Conservation (phyloP, 306 rosid genomes). For the Sindora glabra region DNA sequence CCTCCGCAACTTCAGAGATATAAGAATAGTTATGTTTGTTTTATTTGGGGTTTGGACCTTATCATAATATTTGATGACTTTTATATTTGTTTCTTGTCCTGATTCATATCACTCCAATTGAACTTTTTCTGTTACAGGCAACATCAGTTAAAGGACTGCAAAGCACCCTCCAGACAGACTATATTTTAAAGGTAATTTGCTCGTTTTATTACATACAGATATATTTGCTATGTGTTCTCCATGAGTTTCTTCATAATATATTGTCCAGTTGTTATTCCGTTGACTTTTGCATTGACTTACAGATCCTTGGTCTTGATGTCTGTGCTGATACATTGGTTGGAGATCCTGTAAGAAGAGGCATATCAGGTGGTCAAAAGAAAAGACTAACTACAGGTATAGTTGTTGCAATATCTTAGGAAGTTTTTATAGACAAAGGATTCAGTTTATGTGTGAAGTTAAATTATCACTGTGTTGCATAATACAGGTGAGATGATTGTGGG, state of each 20-base stretch:
- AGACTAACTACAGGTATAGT: slow-evolving; percentile 54
- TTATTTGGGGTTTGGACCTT: not conserved
- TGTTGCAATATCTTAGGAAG: not conserved
- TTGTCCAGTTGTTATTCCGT: not conserved
- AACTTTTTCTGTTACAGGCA: slow-evolving; percentile 28
- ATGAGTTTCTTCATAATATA: not conserved
- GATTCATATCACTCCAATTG: not conserved
- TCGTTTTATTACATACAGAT: not conserved
- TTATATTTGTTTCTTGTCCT: not conserved
- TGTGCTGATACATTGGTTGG: slow-evolving; percentile 54
- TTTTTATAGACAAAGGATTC: not conserved
- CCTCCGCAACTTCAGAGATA: not conserved
- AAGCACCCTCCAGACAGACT: slow-evolving; percentile 36
- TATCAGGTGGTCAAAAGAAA: slow-evolving; percentile 61
- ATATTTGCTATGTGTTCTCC: not conserved
- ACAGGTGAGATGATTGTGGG: slow-evolving; percentile 58
- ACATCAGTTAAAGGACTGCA: slow-evolving; percentile 41
- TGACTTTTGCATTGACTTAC: not conserved
- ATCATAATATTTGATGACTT: not conserved
- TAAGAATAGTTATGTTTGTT: not conserved
- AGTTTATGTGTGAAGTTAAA: slow-evolving; percentile 7
- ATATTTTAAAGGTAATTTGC: slow-evolving; percentile 41
- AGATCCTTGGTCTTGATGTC: slow-evolving; percentile 51
- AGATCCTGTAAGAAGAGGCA: slow-evolving; percentile 44
- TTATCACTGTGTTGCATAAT: not conserved